These are phyloP conservation scores for Sugiyamaella valdiviana DNA, from an alignment of 805 yeast species.

Conservation along the genomic window DNA sequence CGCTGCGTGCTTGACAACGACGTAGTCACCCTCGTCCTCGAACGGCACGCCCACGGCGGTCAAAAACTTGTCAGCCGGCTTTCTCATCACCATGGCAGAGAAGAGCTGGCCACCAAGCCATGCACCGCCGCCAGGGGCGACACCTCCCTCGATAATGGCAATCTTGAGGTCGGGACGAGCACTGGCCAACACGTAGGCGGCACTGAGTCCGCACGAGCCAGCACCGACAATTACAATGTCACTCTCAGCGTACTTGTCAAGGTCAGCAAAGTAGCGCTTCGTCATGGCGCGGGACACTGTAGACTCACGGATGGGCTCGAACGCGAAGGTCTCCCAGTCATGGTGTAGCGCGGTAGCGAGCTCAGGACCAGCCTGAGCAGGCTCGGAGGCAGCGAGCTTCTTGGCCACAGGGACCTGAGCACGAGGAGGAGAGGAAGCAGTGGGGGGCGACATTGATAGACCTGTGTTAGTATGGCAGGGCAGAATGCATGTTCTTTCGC, in stretches of 20 bases:
- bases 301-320: constrained; percentile 70
- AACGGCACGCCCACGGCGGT: constrained; percentile 57
- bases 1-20: constrained; percentile 77
- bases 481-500: constrained; percentile 37
- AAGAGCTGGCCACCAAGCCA: constrained; percentile 74
- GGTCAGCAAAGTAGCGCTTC: constrained; percentile 60
- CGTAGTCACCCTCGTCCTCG: constrained; percentile 76
- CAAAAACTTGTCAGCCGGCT: constrained; percentile 68
- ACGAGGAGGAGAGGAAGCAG: constrained; percentile 16
- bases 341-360: constrained; percentile 16
- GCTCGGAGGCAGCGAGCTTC: constrained; percentile 10
- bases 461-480: neutral
- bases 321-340: constrained; percentile 64
- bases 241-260: constrained; percentile 67
- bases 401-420: constrained; percentile 9
- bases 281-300: constrained; percentile 81
- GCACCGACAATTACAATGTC: constrained; percentile 75
- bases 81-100: constrained; percentile 73
- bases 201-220: constrained; percentile 69
- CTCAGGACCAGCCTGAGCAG: neutral
- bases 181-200: constrained; percentile 67
- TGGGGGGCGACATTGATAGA: constrained; percentile 16
- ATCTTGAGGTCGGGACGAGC: constrained; percentile 70
- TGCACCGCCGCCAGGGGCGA: constrained; percentile 77
- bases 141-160: constrained; percentile 66